These are phyloP conservation scores for Tephrocybe sp. DNA, from an alignment of 768 basidiomycete genomes.

Conservation along the genomic window DNA sequence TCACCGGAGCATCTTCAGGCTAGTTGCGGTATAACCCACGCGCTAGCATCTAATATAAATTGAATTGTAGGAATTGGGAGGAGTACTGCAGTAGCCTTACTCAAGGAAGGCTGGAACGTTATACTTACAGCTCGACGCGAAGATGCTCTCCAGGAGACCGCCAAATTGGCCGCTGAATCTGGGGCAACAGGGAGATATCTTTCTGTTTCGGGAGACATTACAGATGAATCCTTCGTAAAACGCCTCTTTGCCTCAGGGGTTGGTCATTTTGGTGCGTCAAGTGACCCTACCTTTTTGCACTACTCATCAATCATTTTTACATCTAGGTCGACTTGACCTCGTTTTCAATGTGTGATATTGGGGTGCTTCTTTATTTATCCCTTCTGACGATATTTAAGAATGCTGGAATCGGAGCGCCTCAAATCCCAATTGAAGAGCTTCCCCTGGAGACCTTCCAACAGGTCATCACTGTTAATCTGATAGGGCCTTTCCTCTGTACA, in stretches of 20 bases:
- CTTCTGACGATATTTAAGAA: no score
- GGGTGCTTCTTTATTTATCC: not conserved
- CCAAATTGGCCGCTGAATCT: constrained; percentile 36
- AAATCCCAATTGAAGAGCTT: constrained; percentile 57
- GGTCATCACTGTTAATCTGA: constrained; percentile 71
- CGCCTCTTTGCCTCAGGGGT: constrained; percentile 55
- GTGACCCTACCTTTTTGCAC: not conserved
- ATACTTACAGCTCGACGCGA: constrained; percentile 64
- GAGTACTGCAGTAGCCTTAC: constrained; percentile 65
- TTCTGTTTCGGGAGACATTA: constrained; percentile 63
- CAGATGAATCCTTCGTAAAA: constrained; percentile 61
- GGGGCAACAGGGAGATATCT: constrained; percentile 29
- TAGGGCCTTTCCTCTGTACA: constrained; percentile 75
- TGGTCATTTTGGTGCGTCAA: constrained; percentile 51
- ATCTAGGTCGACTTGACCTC: constrained; percentile 64
- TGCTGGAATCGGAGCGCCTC: constrained; percentile 60
- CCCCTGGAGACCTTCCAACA: constrained; percentile 60
- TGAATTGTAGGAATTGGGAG: constrained; percentile 59
- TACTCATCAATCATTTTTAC: not conserved
- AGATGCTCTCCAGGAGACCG: constrained; percentile 59
- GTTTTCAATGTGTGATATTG: constrained; percentile 69
- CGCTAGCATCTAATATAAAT: not conserved
- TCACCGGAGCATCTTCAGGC: constrained; percentile 31
- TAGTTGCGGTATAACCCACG: no score
- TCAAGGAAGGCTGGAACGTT: constrained; percentile 67